phyloP scores from a whole-genome alignment of 176 grass and related monocot genomes.

The Avena sativa region DNA sequence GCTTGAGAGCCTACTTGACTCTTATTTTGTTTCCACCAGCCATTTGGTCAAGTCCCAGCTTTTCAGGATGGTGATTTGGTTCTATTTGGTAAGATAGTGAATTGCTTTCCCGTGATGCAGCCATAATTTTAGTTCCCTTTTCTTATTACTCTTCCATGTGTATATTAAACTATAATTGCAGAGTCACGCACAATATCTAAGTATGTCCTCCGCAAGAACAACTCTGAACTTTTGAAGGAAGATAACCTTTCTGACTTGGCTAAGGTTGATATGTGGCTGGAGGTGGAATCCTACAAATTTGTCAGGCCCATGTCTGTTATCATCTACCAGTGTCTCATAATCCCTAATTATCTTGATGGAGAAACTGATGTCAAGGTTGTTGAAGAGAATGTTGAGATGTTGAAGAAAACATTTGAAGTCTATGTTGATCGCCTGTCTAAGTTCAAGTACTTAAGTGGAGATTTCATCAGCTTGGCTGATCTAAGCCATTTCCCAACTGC shows the following conservation, averaged over 20 bases:
- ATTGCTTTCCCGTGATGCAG: not conserved
- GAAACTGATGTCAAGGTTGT: not conserved
- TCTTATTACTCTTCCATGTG: not conserved
- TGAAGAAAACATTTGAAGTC: not conserved
- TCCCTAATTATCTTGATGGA: not conserved
- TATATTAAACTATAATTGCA: not conserved
- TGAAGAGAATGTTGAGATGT: not conserved
- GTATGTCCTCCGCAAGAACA: too few species aligned
- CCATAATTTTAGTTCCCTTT: too few species aligned
- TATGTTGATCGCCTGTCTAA: not conserved
- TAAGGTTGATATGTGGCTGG: too few species aligned
- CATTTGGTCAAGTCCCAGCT: too few species aligned
- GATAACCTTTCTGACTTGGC: too few species aligned
- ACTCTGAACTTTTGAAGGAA: too few species aligned
- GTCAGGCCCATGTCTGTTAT: too few species aligned
- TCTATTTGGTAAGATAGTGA: not conserved
- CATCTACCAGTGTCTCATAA: too few species aligned
- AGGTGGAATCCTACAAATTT: too few species aligned
- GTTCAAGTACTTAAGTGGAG: conserved; percentile 12
- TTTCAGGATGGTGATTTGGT: too few species aligned
- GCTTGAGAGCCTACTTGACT: too few species aligned
- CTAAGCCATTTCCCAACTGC: not conserved
- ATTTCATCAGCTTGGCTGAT: not conserved
- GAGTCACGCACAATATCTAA: not conserved
- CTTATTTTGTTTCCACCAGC: too few species aligned